Evolutionary conservation across 1,139 yeast species (phyloP).

Genomic region (Pichia terricola): DNA sequence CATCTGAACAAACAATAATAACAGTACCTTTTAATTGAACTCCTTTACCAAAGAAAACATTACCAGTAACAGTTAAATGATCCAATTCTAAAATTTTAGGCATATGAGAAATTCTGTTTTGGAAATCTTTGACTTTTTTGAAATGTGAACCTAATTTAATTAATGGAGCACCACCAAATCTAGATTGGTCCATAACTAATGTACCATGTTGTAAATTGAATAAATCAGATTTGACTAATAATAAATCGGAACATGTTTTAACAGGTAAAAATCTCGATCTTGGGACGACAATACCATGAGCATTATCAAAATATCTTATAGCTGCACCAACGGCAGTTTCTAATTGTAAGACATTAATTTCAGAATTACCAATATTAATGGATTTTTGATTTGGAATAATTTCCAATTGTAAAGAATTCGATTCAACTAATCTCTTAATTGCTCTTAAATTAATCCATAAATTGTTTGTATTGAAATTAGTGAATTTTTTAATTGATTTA

Average conservation of each 20-base stretch:
- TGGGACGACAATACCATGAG: slow-evolving; percentile 98
- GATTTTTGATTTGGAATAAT: slow-evolving; percentile 92
- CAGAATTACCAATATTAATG: slow-evolving; percentile 65
- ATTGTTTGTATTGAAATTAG: slow-evolving; percentile 95
- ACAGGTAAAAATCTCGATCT: slow-evolving; percentile 97
- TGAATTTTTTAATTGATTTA: slow-evolving; percentile 94
- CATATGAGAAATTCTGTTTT: slow-evolving; percentile 84
- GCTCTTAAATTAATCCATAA: slow-evolving; percentile 96
- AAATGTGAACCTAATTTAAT: slow-evolving; percentile 94
- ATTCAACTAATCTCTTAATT: slow-evolving; percentile 82
- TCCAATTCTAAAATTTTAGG: slow-evolving; percentile 94
- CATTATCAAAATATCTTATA: slow-evolving; percentile 87
- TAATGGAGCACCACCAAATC: slow-evolving; percentile 91
- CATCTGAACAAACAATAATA: slow-evolving; percentile 94
- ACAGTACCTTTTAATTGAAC: slow-evolving; percentile 95
- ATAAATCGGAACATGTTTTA: slow-evolving; percentile 89
- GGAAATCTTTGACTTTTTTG: slow-evolving; percentile 91
- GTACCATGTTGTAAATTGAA: slow-evolving; percentile 91
- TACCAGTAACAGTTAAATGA: slow-evolving; percentile 95
- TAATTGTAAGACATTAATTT: slow-evolving; percentile 81
- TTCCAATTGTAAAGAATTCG: slow-evolving; percentile 77
- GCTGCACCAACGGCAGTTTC: slow-evolving; percentile 99
- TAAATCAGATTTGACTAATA: slow-evolving; percentile 92
- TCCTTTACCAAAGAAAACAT: slow-evolving; percentile 82
- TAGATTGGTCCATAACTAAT: slow-evolving; percentile 67